These are phyloP conservation scores for Gorgonomyces haynaldii DNA, from an alignment of 192 early-diverging fungal genomes.

Conservation along the genomic window DNA sequence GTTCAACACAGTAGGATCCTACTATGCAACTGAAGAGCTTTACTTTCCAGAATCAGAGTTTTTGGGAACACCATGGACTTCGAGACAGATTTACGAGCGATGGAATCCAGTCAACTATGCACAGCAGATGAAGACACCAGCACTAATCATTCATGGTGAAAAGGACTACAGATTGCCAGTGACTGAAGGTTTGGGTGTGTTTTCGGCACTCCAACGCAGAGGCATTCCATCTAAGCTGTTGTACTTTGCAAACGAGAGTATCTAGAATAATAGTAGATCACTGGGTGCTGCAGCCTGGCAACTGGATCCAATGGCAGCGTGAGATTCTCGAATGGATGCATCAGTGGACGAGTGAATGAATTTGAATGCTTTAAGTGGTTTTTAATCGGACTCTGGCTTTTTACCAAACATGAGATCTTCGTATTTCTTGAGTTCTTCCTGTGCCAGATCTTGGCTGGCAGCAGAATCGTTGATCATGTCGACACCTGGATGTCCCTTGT, in stretches of 20 bases:
- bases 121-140: conserved; percentile 63
- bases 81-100: conserved; percentile 40
- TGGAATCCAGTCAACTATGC: conserved; percentile 61
- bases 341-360: conserved; percentile 18
- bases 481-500: too few species aligned
- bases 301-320: too few species aligned
- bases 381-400: too few species aligned
- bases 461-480: too few species aligned
- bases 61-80: conserved; percentile 51
- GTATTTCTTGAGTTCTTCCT: too few species aligned
- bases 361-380: neutral
- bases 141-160: conserved; percentile 65
- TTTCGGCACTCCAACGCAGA: conserved; percentile 63
- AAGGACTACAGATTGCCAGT: conserved; percentile 45
- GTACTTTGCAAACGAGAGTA: conserved; percentile 74
- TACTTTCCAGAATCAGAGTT: conserved; percentile 71
- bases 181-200: conserved; percentile 58
- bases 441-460: too few species aligned
- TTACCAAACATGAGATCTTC: too few species aligned
- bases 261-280: too few species aligned
- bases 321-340: too few species aligned
- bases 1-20: conserved; percentile 45
- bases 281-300: too few species aligned
- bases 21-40: conserved; percentile 67
- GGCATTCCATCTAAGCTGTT: conserved; percentile 56